phyloP scores from a whole-genome alignment of 805 yeast genomes.

The Cyberlindnera euphorbiae region DNA sequence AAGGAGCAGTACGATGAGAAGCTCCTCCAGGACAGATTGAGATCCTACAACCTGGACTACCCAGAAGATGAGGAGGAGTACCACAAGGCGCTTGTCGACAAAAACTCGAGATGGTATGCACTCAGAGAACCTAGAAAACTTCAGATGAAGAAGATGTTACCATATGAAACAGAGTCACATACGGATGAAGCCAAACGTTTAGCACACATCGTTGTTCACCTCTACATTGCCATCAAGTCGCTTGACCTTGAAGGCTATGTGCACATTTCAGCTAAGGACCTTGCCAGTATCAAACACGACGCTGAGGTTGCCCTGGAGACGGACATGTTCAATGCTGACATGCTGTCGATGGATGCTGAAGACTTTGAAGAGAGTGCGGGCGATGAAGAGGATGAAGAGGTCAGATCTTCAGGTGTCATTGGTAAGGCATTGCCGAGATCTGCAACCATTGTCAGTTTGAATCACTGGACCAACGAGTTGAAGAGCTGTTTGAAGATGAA shows the following conservation, averaged over 20 bases:
- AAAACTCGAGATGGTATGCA: conserved; percentile 36
- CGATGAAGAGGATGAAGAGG: conserved; percentile 34
- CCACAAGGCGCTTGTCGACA: conserved; percentile 26
- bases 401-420: conserved; percentile 39
- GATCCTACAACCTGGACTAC: conserved; percentile 46
- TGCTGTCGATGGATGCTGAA: conserved; percentile 31
- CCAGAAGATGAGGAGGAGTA: conserved; percentile 38
- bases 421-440: conserved; percentile 61
- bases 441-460: conserved; percentile 68
- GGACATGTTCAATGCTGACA: conserved; percentile 39
- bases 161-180: conserved; percentile 68
- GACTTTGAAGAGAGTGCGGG: conserved; percentile 32
- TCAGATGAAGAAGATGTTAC: conserved; percentile 42
- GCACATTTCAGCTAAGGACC: conserved; percentile 61
- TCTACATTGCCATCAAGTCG: conserved; percentile 72
- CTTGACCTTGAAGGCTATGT: conserved; percentile 70
- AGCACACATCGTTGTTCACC: conserved; percentile 72
- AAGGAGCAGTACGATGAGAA: conserved; percentile 17
- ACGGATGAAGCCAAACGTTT: conserved; percentile 68
- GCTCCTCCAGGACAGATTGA: conserved; percentile 27
- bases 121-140: conserved; percentile 31
- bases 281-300: conserved; percentile 41
- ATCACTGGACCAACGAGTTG: conserved; percentile 86
- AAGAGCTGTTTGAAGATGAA: conserved; percentile 74
- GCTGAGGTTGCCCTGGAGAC: conserved; percentile 51